phyloP scores from a whole-genome alignment of 2,329 filamentous ascomycete genomes.

The Colletotrichum zoysiae region DNA sequence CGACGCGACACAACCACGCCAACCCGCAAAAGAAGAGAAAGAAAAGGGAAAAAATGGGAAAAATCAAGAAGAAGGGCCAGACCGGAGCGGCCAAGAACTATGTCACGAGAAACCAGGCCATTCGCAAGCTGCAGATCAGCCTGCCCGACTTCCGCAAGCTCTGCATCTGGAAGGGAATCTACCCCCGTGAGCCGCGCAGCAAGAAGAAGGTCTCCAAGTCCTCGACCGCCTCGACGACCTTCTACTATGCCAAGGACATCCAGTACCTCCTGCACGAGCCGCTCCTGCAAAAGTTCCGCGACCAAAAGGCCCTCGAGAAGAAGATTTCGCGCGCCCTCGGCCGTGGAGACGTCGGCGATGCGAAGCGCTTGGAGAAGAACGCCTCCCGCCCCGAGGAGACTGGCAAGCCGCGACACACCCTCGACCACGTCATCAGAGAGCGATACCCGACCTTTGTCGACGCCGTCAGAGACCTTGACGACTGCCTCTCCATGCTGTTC shows the following conservation, averaged over 20 bases:
- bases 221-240: conserved; percentile 90
- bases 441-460: conserved; percentile 98
- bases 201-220: conserved; percentile 97
- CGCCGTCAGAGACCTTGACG: conserved; percentile 92
- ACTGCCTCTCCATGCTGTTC: conserved; percentile 96
- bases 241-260: conserved; percentile 93
- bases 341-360: conserved; percentile 90
- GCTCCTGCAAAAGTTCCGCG: conserved; percentile 92
- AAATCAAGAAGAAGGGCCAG: conserved; percentile 92
- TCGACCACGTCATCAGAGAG: conserved; percentile 98
- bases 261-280: conserved; percentile 98
- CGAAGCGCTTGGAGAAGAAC: conserved; percentile 86
- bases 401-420: conserved; percentile 87
- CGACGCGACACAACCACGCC: conserved; percentile 41
- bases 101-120: conserved; percentile 95
- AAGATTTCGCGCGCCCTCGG: conserved; percentile 96
- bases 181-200: conserved; percentile 95
- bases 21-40: conserved; percentile 25
- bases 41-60: conserved; percentile 65
- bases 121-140: conserved; percentile 97
- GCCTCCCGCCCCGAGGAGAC: conserved; percentile 91
- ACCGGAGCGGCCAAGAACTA: conserved; percentile 97
- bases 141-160: conserved; percentile 97
- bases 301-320: conserved; percentile 96
- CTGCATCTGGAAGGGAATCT: conserved; percentile 99